Percentiles rank a stretch among this genome's conserved stretches.
These are phyloP conservation scores for Tephrocybe sp. DNA, from an alignment of 768 basidiomycete genomes.

Conservation along the genomic window DNA sequence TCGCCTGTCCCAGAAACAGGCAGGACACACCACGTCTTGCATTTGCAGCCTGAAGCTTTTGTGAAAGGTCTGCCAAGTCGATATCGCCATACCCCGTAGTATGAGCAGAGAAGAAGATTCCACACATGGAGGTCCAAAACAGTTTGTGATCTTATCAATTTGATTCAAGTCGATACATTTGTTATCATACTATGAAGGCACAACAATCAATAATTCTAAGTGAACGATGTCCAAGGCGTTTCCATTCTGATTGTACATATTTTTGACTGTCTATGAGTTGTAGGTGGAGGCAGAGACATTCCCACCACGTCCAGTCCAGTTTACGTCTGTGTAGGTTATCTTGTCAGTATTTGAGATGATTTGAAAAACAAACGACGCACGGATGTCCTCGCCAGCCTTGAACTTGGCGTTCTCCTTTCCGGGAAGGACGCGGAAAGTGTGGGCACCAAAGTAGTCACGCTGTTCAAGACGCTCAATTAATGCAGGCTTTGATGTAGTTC, in stretches of 20 bases:
- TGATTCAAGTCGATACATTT: slow-evolving; percentile 6
- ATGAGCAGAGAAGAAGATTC: slow-evolving; percentile 57
- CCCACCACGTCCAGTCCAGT: slow-evolving; percentile 98
- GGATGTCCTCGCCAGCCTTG: slow-evolving; percentile 82
- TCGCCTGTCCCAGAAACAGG: neutral
- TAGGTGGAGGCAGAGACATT: slow-evolving; percentile 91
- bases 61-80: slow-evolving; percentile 24
- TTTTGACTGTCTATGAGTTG: slow-evolving; percentile 40
- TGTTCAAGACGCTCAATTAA: slow-evolving; percentile 21
- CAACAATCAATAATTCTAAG: slow-evolving; percentile 14
- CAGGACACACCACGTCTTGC: slow-evolving; percentile 52
- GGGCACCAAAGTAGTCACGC: slow-evolving; percentile 99
- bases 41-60: slow-evolving; percentile 48
- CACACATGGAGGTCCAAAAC: slow-evolving; percentile 55
- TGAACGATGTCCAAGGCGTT: neutral
- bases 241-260: slow-evolving; percentile 9
- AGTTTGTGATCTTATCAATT: slow-evolving; percentile 5
- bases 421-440: slow-evolving; percentile 93
- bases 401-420: slow-evolving; percentile 88
- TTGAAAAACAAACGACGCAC: slow-evolving; percentile 46
- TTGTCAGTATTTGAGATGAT: slow-evolving; percentile 6
- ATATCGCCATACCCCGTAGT: slow-evolving; percentile 6
- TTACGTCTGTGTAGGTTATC: slow-evolving; percentile 63
- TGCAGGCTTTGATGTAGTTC: neutral
- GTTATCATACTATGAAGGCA: slow-evolving; percentile 5